Conservation (phyloP, 805 yeast species). For the Starmerella kuoi region DNA sequence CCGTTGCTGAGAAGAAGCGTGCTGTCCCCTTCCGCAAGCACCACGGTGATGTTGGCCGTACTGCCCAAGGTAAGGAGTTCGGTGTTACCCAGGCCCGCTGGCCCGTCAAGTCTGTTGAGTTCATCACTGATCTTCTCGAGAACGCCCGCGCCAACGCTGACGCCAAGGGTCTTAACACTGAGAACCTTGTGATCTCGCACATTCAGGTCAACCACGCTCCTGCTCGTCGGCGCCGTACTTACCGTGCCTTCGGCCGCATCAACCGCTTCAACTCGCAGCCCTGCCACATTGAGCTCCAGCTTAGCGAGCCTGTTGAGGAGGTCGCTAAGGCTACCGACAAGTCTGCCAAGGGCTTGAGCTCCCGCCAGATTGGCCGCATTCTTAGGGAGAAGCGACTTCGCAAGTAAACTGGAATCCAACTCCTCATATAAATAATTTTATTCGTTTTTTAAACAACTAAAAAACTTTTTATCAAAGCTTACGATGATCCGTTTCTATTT, state of each 20-base stretch:
- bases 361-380: constrained; percentile 88
- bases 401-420: constrained; percentile 8
- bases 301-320: constrained; percentile 89
- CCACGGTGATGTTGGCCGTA: constrained; percentile 93
- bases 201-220: constrained; percentile 99
- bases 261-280: constrained; percentile 98
- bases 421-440: neutral
- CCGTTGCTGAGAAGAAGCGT: constrained; percentile 95
- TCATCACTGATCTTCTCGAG: constrained; percentile 83
- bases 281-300: constrained; percentile 94
- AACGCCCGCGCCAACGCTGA: constrained; percentile 99
- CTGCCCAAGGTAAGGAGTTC: constrained; percentile 99
- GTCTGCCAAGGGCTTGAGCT: constrained; percentile 56
- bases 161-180: constrained; percentile 93
- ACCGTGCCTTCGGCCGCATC: constrained; percentile 99
- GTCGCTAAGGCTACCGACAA: constrained; percentile 81
- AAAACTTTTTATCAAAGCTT: no score
- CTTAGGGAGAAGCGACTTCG: constrained; percentile 67
- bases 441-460: neutral
- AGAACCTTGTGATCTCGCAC: constrained; percentile 90
- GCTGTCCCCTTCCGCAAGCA: constrained; percentile 99
- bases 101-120: constrained; percentile 98
- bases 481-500: no score
- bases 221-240: constrained; percentile 99
- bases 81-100: constrained; percentile 99